Evolutionary conservation across 306 rosid genomes (phyloP).

Genomic region (Purshia tridentata): DNA sequence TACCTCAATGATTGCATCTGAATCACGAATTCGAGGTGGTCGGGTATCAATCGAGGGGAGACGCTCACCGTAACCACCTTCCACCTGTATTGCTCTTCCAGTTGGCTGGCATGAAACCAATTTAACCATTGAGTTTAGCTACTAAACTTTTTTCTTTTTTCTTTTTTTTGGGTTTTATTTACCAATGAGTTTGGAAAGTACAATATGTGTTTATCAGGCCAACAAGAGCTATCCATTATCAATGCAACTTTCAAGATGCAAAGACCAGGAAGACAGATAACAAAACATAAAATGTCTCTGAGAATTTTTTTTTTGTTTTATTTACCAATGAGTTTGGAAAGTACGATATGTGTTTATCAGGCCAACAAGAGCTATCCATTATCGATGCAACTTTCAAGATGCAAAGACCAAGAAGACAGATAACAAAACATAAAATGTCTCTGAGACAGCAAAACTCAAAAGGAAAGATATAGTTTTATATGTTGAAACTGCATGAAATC

Average conservation of each 20-base stretch:
- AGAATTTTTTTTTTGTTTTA: no score
- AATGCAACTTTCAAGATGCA: background rate
- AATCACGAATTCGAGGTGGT: constrained; percentile 89
- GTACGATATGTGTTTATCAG: background rate
- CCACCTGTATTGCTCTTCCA: constrained; percentile 99
- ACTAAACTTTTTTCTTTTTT: background rate
- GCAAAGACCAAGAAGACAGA: background rate
- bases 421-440: background rate
- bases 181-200: background rate
- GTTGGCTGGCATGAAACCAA: constrained; percentile 71
- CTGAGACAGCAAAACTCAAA: background rate
- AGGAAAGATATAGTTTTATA: background rate
- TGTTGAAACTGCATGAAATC: background rate
- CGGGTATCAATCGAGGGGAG: constrained; percentile 96
- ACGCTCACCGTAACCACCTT: constrained; percentile 95
- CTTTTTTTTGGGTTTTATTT: no score
- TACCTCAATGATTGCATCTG: constrained; percentile 99
- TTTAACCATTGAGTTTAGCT: constrained; percentile 24
- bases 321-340: background rate
- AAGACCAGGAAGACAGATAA: background rate
- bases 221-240: background rate
- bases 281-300: no score
- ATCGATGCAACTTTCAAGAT: background rate
- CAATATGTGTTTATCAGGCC: background rate
- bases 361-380: background rate